Base-by-base conservation (phyloP, 2,329 filamentous ascomycete genomes). In the Ophiocordyceps camponoti-saundersi region DNA sequence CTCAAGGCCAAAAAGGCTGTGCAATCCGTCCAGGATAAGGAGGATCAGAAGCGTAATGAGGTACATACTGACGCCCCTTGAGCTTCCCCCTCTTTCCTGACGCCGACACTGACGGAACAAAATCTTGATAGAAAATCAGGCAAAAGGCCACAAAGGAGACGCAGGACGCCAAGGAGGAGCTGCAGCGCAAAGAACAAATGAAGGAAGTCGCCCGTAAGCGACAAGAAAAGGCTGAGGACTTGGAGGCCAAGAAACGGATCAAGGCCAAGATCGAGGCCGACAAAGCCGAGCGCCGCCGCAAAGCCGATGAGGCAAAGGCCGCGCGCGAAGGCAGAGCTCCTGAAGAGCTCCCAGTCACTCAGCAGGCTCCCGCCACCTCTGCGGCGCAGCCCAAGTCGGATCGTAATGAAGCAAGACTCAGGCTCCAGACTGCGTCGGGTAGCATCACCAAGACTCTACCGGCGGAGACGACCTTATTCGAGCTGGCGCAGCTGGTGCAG, bases 261-360 rank as follows among this genome's bases (percentile, higher is more conserved):
- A 82, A 88, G 66, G 89, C 87, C 48, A 89, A 89, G 72, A 95
- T 98, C 53, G 89, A 92, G 55, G 89, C 85, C 15, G 89, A 96
- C 68, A 95, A 93, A 70, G 84, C 86, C 55, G 88, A 90, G 57
- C 80, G 92, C 47, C 80, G 85, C 52, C 74, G 82, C 53, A 94
- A 92, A 62, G 82, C 86, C 3, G 92, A 95, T 58, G 72, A 79
- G 48, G 85, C 87, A 55, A 94, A 90, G 67, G 89, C 89, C 1
- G 77, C 79, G 47, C 77, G 90, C n/a, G 85, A 88, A 54, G 89
- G 90, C n/a, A 71, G 77, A 47, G 66, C 69, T 16, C 61, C 67
- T 22, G 70, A 75, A 20, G 54, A 59, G 10, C 22, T 18, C 56
- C 61, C n/a, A 15, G 11, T 32, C n/a, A 58, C 57, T 1, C 50